Base-by-base conservation (phyloP, 2,329 filamentous ascomycete genomes). In the Dactylellina parvicollis region DNA sequence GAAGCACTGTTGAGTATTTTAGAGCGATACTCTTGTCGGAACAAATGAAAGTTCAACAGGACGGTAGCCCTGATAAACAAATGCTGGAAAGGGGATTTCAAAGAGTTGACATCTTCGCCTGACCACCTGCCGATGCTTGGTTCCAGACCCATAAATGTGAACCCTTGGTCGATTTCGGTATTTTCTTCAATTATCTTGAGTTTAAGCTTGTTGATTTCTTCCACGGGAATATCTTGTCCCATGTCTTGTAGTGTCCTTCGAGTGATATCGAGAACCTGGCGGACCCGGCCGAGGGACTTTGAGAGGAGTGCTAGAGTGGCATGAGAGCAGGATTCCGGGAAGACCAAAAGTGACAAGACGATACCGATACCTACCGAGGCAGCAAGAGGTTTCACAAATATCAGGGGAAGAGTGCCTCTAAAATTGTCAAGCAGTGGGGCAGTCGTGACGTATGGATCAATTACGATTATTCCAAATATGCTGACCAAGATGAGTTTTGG, bases 281-380 rank as follows among this genome's bases (percentile, higher is more conserved):
- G 60, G 8, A 61, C 32, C 14, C 62, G 18, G 74, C 77, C 61
- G 79, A 79, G 71, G 79, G 79, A 26, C 74, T 78, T 28, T 75
- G 77, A 61, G 14, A 73, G 60, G 5, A 66, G 22, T 3, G 36
- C 46, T 0, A 85, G 77, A 0, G 83, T 81, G 1, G 81, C 78
- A 22, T 82, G 81, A 0, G 84, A 84, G 0, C 84, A 83, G 0
- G 84, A 85, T 40, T 82, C 81, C 0, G 84, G 84, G 60, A 85
- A 85, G 46, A 85, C 79, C 2, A 85, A 64, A 0, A 85, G 55
- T 3, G 80, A 82, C 46, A 81, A 83, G 2, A 79, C 81, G 1
- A 82, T 60, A 0, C 83, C 84, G 0, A 85, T 76, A 0, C 81
- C 84, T 4, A 83, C 79, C 0, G 82, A 83, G 16, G 83, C 80